These are phyloP conservation scores for Termitomyces sp. DNA, from an alignment of 768 basidiomycete species.

Conservation along the genomic window DNA sequence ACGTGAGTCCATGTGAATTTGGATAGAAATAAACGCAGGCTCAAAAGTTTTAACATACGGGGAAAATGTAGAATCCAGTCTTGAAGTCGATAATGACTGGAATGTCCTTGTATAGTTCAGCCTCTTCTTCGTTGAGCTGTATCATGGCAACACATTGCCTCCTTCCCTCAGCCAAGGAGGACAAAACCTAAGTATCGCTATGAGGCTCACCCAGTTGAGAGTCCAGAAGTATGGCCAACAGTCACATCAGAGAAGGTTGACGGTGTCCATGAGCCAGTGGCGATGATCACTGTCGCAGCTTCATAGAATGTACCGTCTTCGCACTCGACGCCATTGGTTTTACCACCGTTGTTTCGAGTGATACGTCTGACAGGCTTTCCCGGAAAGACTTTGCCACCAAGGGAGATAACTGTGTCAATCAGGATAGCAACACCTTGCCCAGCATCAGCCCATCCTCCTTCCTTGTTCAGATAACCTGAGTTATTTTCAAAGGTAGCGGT, in stretches of 20 bases:
- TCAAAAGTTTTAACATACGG: slow-evolving; percentile 42
- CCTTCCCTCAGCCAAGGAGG: slow-evolving; percentile 4
- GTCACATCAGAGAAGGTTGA: slow-evolving; percentile 65
- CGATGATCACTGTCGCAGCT: slow-evolving; percentile 66
- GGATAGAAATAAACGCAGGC: neutral
- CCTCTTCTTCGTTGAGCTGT: slow-evolving; percentile 73
- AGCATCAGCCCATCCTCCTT: slow-evolving; percentile 87
- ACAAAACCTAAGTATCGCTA: neutral
- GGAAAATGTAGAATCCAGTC: slow-evolving; percentile 81
- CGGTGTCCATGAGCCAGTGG: slow-evolving; percentile 85
- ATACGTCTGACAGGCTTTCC: slow-evolving; percentile 60
- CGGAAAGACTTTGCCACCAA: slow-evolving; percentile 59
- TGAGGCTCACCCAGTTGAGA: slow-evolving; percentile 75
- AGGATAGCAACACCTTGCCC: slow-evolving; percentile 58
- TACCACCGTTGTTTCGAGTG: slow-evolving; percentile 32
- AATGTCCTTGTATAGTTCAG: slow-evolving; percentile 51
- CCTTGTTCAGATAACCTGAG: slow-evolving; percentile 68
- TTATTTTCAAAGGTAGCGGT: slow-evolving; percentile 34
- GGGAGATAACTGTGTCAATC: slow-evolving; percentile 50
- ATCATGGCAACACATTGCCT: slow-evolving; percentile 83
- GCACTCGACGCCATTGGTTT: slow-evolving; percentile 61
- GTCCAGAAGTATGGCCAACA: slow-evolving; percentile 44
- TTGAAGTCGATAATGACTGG: slow-evolving; percentile 76
- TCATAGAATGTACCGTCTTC: slow-evolving; percentile 51
- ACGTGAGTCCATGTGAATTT: neutral